phyloP scores from a whole-genome alignment of 768 basidiomycete genomes.

The Coprinopsis marcescibilis region DNA sequence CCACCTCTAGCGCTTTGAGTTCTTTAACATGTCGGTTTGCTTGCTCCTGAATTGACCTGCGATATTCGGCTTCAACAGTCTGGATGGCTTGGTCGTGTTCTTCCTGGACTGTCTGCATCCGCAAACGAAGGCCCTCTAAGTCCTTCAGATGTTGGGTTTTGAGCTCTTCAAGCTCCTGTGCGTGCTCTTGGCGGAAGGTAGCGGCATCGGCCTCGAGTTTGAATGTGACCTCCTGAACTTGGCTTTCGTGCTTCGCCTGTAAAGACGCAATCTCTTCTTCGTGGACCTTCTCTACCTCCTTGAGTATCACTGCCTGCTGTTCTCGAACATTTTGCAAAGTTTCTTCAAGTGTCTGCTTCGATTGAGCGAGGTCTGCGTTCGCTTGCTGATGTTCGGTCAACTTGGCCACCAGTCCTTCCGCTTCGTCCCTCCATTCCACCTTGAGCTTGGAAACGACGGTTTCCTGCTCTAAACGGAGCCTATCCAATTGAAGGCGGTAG shows the following conservation, averaged over 20 bases:
- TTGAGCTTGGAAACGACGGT: conserved; percentile 44
- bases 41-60: not conserved
- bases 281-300: conserved; percentile 52
- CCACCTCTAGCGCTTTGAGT: conserved; percentile 16
- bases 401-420: conserved; percentile 40
- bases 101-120: conserved; percentile 25
- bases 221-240: conserved; percentile 25
- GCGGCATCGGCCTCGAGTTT: conserved; percentile 24
- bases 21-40: not conserved
- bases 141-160: conserved; percentile 44
- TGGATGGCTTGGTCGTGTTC: conserved; percentile 36
- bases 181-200: conserved; percentile 34
- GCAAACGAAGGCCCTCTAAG: conserved; percentile 27
- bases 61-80: conserved; percentile 8
- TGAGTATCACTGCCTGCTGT: conserved; percentile 49
- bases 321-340: conserved; percentile 33
- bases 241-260: conserved; percentile 40
- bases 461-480: conserved; percentile 56
- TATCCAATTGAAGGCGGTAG: conserved; percentile 52
- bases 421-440: conserved; percentile 47
- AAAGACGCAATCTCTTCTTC: conserved; percentile 47
- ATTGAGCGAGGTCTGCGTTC: conserved; percentile 18
- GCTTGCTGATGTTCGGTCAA: conserved; percentile 42
- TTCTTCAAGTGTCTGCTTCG: conserved; percentile 13
- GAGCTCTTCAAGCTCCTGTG: conserved; percentile 32